Percentiles rank a stretch among this genome's conserved stretches.
Evolutionary conservation across 2,329 filamentous ascomycete genomes (phyloP).

Genomic region (Fusarium sterilihyphosum): DNA sequence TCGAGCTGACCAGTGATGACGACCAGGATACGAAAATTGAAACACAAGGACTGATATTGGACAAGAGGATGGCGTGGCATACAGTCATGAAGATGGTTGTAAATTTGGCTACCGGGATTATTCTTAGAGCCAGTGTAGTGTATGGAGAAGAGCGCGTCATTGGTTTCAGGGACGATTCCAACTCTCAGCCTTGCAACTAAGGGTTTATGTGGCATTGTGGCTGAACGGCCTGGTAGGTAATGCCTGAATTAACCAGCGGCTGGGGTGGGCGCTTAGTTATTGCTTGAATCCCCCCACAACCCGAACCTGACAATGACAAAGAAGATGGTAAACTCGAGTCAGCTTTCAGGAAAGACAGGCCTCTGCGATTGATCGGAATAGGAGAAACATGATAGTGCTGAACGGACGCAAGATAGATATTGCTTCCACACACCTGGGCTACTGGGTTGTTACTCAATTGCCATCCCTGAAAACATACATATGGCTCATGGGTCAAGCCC

Average conservation of each 20-base stretch:
- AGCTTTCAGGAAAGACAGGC: neutral
- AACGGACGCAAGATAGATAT: neutral
- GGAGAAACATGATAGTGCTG: neutral
- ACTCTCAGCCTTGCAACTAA: slow-evolving; percentile 28
- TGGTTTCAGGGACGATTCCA: slow-evolving; percentile 26
- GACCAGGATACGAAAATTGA: neutral
- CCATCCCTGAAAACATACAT: neutral
- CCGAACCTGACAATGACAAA: slow-evolving; percentile 26
- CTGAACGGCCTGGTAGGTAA: neutral
- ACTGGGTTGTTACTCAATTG: neutral
- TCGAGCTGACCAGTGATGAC: neutral
- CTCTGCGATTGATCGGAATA: neutral
- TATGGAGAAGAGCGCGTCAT: slow-evolving; percentile 35
- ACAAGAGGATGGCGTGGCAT: slow-evolving; percentile 3
- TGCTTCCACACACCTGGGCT: neutral
- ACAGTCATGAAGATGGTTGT: slow-evolving; percentile 2
- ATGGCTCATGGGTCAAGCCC: slow-evolving; percentile 18
- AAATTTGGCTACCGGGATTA: slow-evolving; percentile 12
- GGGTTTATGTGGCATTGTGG: neutral
- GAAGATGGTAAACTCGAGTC: neutral
- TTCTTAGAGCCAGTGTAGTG: neutral
- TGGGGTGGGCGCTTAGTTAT: neutral
- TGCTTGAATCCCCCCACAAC: slow-evolving; percentile 28
- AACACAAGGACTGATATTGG: neutral
- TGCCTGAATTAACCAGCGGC: neutral